Evolutionary conservation across 306 rosid species (phyloP), one percentile per base, ranked within the genome.

Genomic region (Acacia confusa): DNA sequence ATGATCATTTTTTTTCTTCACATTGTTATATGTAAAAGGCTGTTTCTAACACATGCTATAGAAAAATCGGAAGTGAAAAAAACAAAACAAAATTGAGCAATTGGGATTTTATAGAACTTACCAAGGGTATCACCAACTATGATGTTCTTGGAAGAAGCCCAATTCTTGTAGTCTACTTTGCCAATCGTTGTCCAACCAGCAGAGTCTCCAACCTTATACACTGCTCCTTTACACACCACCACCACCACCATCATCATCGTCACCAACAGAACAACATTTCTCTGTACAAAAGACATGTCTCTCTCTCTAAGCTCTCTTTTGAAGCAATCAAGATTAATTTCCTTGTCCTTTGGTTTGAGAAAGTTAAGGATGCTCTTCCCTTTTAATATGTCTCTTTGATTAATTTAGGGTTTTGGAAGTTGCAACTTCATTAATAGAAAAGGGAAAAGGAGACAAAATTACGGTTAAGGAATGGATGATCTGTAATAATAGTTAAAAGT

Each of bases 131-230:
- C 97, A 84, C 94, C 99, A 71, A 85, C 66, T 68, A 83, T 78
- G 86, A 95, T 92, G 81, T 83, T 89, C 78, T 92, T 93, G 34
- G 88, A 50, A 66, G 94, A 88, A 85, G 97, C 83, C 98, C 99
- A 95, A 4, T 84, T 84, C 72, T 74, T 92, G 86, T 95, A 95
- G 80, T 93, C 78, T 12, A 95, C 81, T 32, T 81, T 78, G 55
- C 90, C 94, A 40, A 87, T 75, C 48, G 89, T 87, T 41, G 98
- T 93, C 99, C 99, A 95, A 9, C 98, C 99, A 50, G 89, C 84
- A 65, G 97, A 87, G 70, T 90, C 96, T 41, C 99, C 99, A 76
- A 93, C 96, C 85, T 92, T 92, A 88, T 92, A 78, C 5, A 90
- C 89, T 48, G 88, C 90, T 16, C 87, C 98, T 57, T 53, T 14